phyloP scores from a whole-genome alignment of 805 yeast species.

The Diddensiella santjacobensis region DNA sequence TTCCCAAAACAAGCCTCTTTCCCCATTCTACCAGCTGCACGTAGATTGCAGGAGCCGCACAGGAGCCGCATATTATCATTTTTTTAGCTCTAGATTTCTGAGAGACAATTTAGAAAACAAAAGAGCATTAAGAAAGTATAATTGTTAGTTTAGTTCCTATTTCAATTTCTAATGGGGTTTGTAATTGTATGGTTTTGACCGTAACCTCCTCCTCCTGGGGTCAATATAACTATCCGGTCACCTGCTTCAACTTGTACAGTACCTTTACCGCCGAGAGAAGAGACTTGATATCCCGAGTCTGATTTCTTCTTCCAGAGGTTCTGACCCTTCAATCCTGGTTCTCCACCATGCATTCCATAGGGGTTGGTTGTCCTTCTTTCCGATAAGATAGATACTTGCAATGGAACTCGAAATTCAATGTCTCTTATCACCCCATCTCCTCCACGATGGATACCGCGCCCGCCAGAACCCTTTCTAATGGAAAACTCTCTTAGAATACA shows the following conservation, averaged over 20 bases:
- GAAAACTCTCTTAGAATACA: slow-evolving; percentile 68
- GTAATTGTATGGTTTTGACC: no score
- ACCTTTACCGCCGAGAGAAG: slow-evolving; percentile 62
- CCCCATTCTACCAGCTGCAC: no score
- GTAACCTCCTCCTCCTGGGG: slow-evolving; percentile 87
- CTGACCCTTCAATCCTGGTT: slow-evolving; percentile 65
- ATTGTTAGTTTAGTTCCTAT: no score
- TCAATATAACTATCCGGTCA: slow-evolving; percentile 59
- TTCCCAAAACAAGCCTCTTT: no score
- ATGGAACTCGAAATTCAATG: slow-evolving; percentile 67
- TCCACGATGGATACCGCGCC: slow-evolving; percentile 65
- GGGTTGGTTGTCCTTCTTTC: slow-evolving; percentile 85
- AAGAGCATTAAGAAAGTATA: no score
- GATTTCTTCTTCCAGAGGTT: slow-evolving; percentile 42
- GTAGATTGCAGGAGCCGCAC: no score
- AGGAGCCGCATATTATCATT: no score
- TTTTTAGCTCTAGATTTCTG: no score
- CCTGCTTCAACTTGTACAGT: slow-evolving; percentile 56
- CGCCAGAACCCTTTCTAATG: slow-evolving; percentile 74
- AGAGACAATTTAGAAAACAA: no score
- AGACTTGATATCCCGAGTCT: slow-evolving; percentile 33
- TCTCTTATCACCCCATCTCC: slow-evolving; percentile 87
- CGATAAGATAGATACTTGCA: slow-evolving; percentile 72
- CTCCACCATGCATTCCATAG: slow-evolving; percentile 80
- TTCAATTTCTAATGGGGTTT: no score